phyloP scores from a whole-genome alignment of 805 yeast species.

The Spathaspora girioi region DNA sequence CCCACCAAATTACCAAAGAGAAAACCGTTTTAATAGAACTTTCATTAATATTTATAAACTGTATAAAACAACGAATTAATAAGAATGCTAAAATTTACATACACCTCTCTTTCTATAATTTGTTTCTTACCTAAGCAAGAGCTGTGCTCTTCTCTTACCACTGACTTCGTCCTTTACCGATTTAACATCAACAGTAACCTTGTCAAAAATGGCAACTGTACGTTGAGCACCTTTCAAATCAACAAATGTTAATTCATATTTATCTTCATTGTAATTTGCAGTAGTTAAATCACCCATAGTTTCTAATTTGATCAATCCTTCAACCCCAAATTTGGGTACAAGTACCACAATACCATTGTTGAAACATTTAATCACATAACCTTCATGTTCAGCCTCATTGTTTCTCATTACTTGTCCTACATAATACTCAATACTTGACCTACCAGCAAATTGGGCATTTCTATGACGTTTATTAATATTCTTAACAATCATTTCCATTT shows the following conservation, averaged over 20 bases:
- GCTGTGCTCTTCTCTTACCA: slow-evolving; percentile 88
- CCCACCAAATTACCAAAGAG: too few relatives aligned
- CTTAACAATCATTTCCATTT: slow-evolving; percentile 83
- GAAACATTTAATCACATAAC: slow-evolving; percentile 88
- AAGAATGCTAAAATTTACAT: background rate
- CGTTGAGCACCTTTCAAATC: slow-evolving; percentile 41
- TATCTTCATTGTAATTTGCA: slow-evolving; percentile 73
- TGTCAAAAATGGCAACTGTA: slow-evolving; percentile 73
- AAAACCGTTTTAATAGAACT: slow-evolving; percentile 1
- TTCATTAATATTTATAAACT: background rate
- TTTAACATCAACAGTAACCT: slow-evolving; percentile 76
- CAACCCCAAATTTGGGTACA: slow-evolving; percentile 95
- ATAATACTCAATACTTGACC: slow-evolving; percentile 95
- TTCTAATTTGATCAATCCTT: slow-evolving; percentile 83
- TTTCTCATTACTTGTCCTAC: slow-evolving; percentile 97
- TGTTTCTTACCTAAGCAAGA: slow-evolving; percentile 48
- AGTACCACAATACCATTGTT: slow-evolving; percentile 92
- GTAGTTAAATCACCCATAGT: slow-evolving; percentile 62
- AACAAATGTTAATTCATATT: slow-evolving; percentile 63
- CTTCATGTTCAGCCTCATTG: slow-evolving; percentile 76
- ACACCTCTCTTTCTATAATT: background rate
- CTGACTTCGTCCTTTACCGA: slow-evolving; percentile 81
- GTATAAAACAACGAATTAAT: background rate
- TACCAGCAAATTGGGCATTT: slow-evolving; percentile 98
- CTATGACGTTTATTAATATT: slow-evolving; percentile 93